Percentiles rank a stretch among this genome's conserved stretches.
Conservation (phyloP, 2,329 filamentous ascomycete species). For the Pestalotiopsis sp. region DNA sequence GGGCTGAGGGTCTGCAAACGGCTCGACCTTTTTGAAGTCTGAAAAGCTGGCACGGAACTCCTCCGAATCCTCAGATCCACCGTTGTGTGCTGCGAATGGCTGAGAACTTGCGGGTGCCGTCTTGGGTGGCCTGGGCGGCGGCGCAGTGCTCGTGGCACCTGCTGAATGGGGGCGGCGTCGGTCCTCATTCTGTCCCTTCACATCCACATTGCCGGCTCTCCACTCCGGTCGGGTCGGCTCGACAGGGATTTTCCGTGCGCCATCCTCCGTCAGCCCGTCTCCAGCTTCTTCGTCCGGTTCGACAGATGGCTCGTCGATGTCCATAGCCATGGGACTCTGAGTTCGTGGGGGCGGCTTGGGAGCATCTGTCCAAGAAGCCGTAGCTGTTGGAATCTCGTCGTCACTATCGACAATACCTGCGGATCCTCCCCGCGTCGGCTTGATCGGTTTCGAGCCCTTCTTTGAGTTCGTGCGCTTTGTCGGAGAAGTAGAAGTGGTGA, state of each 20-base stretch:
- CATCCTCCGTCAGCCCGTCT: slow-evolving; percentile 26
- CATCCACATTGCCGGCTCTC: slow-evolving; percentile 50
- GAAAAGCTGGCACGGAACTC: slow-evolving; percentile 55
- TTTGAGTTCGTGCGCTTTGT: slow-evolving; percentile 52
- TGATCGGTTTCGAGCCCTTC: slow-evolving; percentile 58
- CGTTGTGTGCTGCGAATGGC: slow-evolving; percentile 33
- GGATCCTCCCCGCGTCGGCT: slow-evolving; percentile 46
- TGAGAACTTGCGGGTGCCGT: slow-evolving; percentile 18
- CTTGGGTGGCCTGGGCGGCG: slow-evolving; percentile 14
- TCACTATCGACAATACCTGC: slow-evolving; percentile 47
- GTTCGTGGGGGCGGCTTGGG: slow-evolving; percentile 19
- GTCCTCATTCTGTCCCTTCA: slow-evolving; percentile 20
- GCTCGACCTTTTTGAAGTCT: slow-evolving; percentile 57
- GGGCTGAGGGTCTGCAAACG: slow-evolving; percentile 44
- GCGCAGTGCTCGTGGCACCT: slow-evolving; percentile 21
- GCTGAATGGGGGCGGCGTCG: slow-evolving; percentile 19
- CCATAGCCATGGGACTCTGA: slow-evolving; percentile 62
- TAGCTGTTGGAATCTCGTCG: slow-evolving; percentile 39
- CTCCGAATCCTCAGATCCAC: slow-evolving; percentile 56
- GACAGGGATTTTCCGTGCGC: slow-evolving; percentile 54
- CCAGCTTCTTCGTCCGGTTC: slow-evolving; percentile 27
- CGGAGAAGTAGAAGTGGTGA: slow-evolving; percentile 42
- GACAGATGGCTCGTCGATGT: slow-evolving; percentile 57
- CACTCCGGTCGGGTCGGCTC: slow-evolving; percentile 61
- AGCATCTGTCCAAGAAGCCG: slow-evolving; percentile 32